Evolutionary conservation across 2,329 filamentous ascomycete genomes (phyloP).

Genomic region (Sarocladium strictum): DNA sequence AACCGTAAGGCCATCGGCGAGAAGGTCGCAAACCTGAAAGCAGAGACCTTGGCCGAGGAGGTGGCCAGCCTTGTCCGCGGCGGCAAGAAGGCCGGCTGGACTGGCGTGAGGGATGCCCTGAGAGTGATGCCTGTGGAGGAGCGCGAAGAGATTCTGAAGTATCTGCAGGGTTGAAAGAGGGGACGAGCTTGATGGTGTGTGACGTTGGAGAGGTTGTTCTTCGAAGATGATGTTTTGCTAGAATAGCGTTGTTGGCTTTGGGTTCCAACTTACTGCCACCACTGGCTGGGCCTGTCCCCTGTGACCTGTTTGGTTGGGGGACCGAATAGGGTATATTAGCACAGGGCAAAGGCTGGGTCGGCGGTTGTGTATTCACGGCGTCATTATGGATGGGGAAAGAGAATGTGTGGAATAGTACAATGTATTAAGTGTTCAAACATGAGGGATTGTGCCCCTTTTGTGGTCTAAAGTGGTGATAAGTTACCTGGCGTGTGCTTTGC

Average conservation of each 20-base stretch:
- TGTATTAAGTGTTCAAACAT: slow-evolving; percentile 8
- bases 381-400: slow-evolving; percentile 1
- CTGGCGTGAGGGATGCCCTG: slow-evolving; percentile 80
- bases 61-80: slow-evolving; percentile 37
- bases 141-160: slow-evolving; percentile 73
- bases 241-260: slow-evolving; percentile 10
- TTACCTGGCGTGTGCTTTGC: neutral
- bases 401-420: neutral
- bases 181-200: neutral
- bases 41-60: slow-evolving; percentile 54
- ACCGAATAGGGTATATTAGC: slow-evolving; percentile 1
- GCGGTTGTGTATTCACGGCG: slow-evolving; percentile 7
- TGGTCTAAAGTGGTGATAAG: neutral
- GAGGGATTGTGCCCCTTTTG: too few relatives aligned
- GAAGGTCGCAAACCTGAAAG: slow-evolving; percentile 80
- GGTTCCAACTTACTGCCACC: neutral
- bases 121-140: slow-evolving; percentile 83
- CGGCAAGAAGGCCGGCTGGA: slow-evolving; percentile 64
- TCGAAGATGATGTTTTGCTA: neutral
- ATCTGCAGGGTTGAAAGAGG: slow-evolving; percentile 36
- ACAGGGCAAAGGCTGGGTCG: neutral
- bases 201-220: neutral
- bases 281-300: neutral
- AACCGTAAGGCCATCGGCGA: slow-evolving; percentile 76
- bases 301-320: slow-evolving; percentile 7